Base-by-base conservation (phyloP, 495 filamentous ascomycete species). In the Penicillium arizonense region DNA sequence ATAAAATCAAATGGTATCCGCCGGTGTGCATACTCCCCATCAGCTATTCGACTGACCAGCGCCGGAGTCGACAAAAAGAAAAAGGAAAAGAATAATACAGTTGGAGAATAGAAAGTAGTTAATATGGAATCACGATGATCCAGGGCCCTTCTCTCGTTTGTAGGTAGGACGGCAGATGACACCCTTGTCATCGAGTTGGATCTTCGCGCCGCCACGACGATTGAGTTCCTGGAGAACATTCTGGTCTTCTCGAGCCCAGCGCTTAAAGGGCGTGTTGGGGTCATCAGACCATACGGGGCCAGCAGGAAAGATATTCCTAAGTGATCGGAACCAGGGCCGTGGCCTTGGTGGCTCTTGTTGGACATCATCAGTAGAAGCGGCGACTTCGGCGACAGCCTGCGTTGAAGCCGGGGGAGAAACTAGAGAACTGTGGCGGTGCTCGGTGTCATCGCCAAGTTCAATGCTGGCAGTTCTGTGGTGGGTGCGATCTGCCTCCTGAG, bases 401-500 rank as follows among this genome's bases (percentile, higher is more conserved):
- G 28, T 7, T 7, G 28, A 30, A 9, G 28, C 28, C 9, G 24
- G 20, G 24, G n/a, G 28, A 30, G 13, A 24, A 3, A 30, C 5
- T 2, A 8, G 28, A 36, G 36, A 35, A 33, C 43, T 14, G 3
- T 55, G 50, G 21, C 38, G 48, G n/a, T 50, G 20, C 7, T 50
- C 30, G 5, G 38, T 45, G 2, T 69, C 67, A 28, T 68, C 69
- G n/a, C 73, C 72, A 5, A 76, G 65, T 44, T 77, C 74, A 32
- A 76, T 57, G 46, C 74, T 77, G 26, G 73, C 74, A 16, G 69
- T 72, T 50, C 70, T 67, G 47, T 75, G 73, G 8, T 52, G 44
- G 5, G 57, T 62, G 36, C 65, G 57, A 32, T 68, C 60, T 35
- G 39, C 51, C 12, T 55, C 38, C 14, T 57, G 42, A 4, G 43